Percentiles rank a stretch among this genome's conserved stretches.
Conservation (phyloP, 106 monocot genomes). For the Dendrobium catenatum region DNA sequence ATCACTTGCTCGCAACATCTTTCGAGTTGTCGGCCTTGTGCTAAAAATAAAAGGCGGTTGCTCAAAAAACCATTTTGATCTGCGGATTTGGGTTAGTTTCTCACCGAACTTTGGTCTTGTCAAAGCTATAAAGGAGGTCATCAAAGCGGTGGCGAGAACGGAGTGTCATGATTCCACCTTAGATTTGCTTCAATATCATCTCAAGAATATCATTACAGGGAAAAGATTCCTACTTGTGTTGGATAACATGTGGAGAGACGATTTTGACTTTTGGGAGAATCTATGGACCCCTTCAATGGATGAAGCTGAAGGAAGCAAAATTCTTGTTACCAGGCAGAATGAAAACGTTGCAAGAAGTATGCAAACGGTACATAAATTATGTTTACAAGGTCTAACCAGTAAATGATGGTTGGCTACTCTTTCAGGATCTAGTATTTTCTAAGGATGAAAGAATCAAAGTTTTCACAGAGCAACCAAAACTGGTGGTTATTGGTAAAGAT, state of each 20-base stretch:
- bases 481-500: constrained; percentile 28
- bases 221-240: constrained; percentile 31
- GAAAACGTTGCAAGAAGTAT: constrained; percentile 3
- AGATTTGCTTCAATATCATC: constrained; percentile 3
- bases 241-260: constrained; percentile 35
- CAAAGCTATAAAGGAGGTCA: constrained; percentile 2
- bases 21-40: neutral
- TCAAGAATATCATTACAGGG: constrained; percentile 3
- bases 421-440: constrained; percentile 4
- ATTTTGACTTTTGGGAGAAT: constrained; percentile 10
- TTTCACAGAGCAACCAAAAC: constrained; percentile 9
- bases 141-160: constrained; percentile 7
- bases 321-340: constrained; percentile 9
- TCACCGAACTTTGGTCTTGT: constrained; percentile 14
- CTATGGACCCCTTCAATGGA: constrained; percentile 4
- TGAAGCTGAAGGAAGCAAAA: constrained; percentile 19
- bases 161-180: constrained; percentile 6
- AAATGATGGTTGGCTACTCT: neutral
- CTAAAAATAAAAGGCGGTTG: neutral
- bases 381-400: neutral
- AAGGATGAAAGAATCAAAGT: neutral
- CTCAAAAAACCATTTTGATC: constrained; percentile 9
- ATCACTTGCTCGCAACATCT: constrained; percentile 23
- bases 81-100: constrained; percentile 19
- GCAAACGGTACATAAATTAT: neutral